Percentiles rank a stretch among this genome's conserved stretches.
Evolutionary conservation across 2,329 filamentous ascomycete genomes (phyloP).

Genomic region (Berkeleyomyces basicola): DNA sequence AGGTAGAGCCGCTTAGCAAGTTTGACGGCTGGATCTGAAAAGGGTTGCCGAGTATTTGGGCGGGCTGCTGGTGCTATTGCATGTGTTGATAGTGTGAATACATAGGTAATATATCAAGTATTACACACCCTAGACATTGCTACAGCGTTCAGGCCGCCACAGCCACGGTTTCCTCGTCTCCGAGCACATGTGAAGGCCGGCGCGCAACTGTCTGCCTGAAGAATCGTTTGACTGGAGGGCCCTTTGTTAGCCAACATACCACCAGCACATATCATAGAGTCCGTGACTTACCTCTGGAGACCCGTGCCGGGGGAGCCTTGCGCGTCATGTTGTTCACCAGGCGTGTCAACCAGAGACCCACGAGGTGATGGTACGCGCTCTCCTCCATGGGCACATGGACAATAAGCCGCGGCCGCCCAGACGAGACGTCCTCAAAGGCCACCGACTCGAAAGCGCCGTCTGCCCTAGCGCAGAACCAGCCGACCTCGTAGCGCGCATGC

Average conservation of each 20-base stretch:
- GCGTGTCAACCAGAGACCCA: background rate
- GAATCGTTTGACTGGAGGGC: too few species aligned
- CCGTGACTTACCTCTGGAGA: background rate
- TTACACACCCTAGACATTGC: too few species aligned
- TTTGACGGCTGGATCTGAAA: constrained; percentile 27
- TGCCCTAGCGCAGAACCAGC: background rate
- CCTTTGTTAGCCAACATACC: too few species aligned
- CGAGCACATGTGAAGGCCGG: too few species aligned
- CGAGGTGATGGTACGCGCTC: background rate
- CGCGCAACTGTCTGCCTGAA: too few species aligned
- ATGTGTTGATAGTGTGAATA: background rate
- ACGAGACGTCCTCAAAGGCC: background rate
- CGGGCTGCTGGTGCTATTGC: background rate
- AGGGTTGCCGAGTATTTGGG: background rate
- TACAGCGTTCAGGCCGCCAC: too few species aligned
- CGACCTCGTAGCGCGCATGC: background rate
- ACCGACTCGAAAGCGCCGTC: background rate
- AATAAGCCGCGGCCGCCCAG: background rate
- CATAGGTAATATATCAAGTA: background rate
- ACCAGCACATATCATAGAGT: background rate
- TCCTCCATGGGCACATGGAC: background rate
- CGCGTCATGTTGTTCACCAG: background rate
- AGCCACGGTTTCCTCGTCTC: too few species aligned
- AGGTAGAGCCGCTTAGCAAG: constrained; percentile 26
- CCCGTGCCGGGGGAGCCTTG: background rate